Conservation (phyloP, 1,284 basidiomycete species). For the Erythrobasidium hasegawianum region DNA sequence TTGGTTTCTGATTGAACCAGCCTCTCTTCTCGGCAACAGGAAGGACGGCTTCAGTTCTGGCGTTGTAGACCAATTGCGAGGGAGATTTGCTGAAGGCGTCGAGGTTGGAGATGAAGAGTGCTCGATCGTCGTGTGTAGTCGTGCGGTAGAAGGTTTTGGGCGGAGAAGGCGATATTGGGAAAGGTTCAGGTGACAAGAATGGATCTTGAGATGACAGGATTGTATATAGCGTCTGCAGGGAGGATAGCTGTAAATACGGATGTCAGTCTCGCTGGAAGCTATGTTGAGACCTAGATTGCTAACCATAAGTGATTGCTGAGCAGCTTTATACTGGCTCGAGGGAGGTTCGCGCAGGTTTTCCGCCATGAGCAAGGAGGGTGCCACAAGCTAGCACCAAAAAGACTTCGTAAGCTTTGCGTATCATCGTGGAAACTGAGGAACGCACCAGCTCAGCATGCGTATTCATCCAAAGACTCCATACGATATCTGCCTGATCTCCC, state of each 20-base stretch:
- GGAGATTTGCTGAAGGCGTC: constrained; percentile 35
- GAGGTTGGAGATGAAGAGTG: constrained; percentile 41
- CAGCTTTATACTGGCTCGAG: not conserved
- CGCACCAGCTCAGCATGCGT: constrained; percentile 39
- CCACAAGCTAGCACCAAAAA: not conserved
- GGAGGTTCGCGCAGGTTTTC: constrained; percentile 5
- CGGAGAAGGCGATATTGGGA: constrained; percentile 37
- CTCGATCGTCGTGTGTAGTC: constrained; percentile 40
- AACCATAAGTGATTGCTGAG: not conserved
- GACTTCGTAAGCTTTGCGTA: not conserved
- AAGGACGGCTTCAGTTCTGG: not conserved
- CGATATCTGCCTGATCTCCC: constrained; percentile 38
- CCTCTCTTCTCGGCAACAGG: not conserved
- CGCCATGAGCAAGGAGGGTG: not conserved
- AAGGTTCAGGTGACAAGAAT: constrained; percentile 37
- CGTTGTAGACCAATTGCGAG: not conserved
- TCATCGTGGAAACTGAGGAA: not conserved
- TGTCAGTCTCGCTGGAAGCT: not conserved
- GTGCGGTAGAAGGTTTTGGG: constrained; percentile 37
- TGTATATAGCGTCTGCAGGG: constrained; percentile 36
- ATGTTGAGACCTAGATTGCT: too few relatives aligned
- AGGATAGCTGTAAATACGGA: constrained; percentile 14
- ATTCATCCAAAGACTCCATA: constrained; percentile 43
- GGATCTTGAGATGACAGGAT: constrained; percentile 36
- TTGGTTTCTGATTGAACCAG: not conserved